Conservation (phyloP, 2,329 filamentous ascomycete genomes). For the Nemania bipapillata region DNA sequence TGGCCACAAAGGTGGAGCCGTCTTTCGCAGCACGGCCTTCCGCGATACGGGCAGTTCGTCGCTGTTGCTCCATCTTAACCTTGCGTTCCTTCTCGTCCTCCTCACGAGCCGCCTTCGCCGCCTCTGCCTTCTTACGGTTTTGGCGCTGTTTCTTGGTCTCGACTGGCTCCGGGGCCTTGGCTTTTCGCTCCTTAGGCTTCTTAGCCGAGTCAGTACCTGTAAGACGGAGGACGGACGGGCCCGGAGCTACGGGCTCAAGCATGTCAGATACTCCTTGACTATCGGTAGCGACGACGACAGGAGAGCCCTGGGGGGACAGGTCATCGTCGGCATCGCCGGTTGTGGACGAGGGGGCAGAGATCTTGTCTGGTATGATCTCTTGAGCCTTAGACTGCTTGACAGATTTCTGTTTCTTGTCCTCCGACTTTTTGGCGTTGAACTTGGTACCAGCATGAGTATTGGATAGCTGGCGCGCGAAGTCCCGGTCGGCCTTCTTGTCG, state of each 20-base stretch:
- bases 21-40: slow-evolving; percentile 87
- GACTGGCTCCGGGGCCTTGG: slow-evolving; percentile 71
- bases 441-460: slow-evolving; percentile 76
- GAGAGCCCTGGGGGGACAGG: slow-evolving; percentile 75
- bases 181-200: slow-evolving; percentile 71
- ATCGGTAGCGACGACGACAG: slow-evolving; percentile 66
- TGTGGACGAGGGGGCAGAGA: slow-evolving; percentile 73
- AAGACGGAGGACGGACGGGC: slow-evolving; percentile 80
- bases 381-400: slow-evolving; percentile 75
- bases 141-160: slow-evolving; percentile 97
- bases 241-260: slow-evolving; percentile 77
- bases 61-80: slow-evolving; percentile 80
- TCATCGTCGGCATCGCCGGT: slow-evolving; percentile 85
- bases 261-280: slow-evolving; percentile 85
- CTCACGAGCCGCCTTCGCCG: slow-evolving; percentile 77
- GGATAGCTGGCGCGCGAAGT: slow-evolving; percentile 79
- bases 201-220: slow-evolving; percentile 73
- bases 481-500: slow-evolving; percentile 67
- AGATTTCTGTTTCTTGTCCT: slow-evolving; percentile 74
- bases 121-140: slow-evolving; percentile 88
- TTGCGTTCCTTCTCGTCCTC: slow-evolving; percentile 83
- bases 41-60: slow-evolving; percentile 80
- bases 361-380: slow-evolving; percentile 61
- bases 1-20: slow-evolving; percentile 69
- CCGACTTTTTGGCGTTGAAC: slow-evolving; percentile 63